phyloP scores from a whole-genome alignment of 2,329 filamentous ascomycete genomes.

The Taxawa tesnikishii region DNA sequence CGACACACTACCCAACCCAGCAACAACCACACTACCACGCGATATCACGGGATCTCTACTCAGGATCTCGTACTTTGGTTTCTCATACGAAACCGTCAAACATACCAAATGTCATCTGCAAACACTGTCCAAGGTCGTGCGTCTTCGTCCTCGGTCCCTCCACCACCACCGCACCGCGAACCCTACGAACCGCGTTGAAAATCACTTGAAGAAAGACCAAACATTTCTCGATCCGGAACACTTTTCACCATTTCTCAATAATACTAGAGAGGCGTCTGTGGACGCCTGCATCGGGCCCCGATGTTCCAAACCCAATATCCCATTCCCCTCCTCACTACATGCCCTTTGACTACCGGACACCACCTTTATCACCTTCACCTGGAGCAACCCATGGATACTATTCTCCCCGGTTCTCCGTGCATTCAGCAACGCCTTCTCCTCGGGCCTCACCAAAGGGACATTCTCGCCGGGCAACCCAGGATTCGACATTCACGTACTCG shows the following conservation, averaged over 20 bases:
- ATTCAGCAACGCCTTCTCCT: slow-evolving; percentile 34
- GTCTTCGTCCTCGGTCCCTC: slow-evolving; percentile 2
- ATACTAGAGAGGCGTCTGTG: slow-evolving; percentile 18
- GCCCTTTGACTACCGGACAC: slow-evolving; percentile 34
- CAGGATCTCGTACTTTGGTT: too few relatives aligned
- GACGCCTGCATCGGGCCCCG: slow-evolving; percentile 18
- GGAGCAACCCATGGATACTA: slow-evolving; percentile 33
- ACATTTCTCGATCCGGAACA: neutral
- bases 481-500: slow-evolving; percentile 25
- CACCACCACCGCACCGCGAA: slow-evolving; percentile 1
- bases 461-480: slow-evolving; percentile 43
- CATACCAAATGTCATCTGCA: neutral
- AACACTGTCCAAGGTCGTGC: neutral
- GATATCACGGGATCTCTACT: too few relatives aligned
- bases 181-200: slow-evolving; percentile 1
- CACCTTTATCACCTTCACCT: slow-evolving; percentile 37
- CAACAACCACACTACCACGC: too few relatives aligned
- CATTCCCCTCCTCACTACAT: slow-evolving; percentile 35
- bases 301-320: slow-evolving; percentile 23
- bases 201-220: too few relatives aligned
- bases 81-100: too few relatives aligned
- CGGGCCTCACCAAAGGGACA: slow-evolving; percentile 38
- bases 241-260: slow-evolving; percentile 7
- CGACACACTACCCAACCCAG: too few relatives aligned
- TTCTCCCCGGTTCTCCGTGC: slow-evolving; percentile 38